Conservation (phyloP, 257 asterid genomes). For the Verbena officinalis region DNA sequence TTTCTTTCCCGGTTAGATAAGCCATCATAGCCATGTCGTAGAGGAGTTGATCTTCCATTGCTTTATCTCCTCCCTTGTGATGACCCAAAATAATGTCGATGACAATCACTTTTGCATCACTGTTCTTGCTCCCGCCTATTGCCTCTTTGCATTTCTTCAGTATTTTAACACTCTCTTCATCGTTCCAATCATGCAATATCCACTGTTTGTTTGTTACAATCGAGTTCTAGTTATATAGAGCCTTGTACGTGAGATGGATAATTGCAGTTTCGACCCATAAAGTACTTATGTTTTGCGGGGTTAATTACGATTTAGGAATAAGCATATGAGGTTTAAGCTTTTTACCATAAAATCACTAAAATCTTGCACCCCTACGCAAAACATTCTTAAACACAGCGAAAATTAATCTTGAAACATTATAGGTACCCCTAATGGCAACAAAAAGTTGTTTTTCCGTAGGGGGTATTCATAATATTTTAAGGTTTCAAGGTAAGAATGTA, state of each 20-base stretch:
- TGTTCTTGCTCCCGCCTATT: conserved; percentile 16
- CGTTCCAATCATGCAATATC: conserved; percentile 41
- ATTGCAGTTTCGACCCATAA: no score
- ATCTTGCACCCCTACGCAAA: no score
- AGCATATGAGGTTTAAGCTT: no score
- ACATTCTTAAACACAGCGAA: no score
- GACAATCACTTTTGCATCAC: conserved; percentile 38
- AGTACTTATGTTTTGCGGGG: no score
- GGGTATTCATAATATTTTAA: no score
- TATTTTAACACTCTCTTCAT: conserved; percentile 33
- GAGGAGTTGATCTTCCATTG: conserved; percentile 18
- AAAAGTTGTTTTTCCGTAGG: no score
- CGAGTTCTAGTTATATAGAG: not conserved
- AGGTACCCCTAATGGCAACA: no score
- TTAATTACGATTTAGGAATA: no score
- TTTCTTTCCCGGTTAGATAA: conserved; percentile 31
- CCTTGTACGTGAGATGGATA: not conserved
- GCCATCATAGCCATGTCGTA: conserved; percentile 35
- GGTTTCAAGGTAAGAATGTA: no score
- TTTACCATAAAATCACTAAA: no score
- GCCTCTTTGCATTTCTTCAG: conserved; percentile 46
- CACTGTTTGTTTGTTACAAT: conserved; percentile 21
- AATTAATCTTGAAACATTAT: no score
- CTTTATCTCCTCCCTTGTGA: conserved; percentile 11
- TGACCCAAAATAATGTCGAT: conserved; percentile 36